Evolutionary conservation across 208 protist genomes (phyloP).

Genomic region (Polymyxa betae): DNA sequence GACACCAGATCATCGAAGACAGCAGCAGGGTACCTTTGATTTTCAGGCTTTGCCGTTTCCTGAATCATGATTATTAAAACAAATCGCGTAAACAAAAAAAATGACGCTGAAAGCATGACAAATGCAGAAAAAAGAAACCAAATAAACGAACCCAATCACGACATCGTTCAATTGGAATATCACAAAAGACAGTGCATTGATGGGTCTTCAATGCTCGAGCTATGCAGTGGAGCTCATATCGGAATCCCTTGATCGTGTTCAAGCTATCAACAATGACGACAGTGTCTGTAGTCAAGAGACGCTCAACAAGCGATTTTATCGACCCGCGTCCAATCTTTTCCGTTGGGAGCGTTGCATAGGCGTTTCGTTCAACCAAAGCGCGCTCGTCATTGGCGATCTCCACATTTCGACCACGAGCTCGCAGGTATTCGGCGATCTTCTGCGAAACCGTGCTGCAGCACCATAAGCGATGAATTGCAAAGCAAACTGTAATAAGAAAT

Average conservation of each 20-base stretch:
- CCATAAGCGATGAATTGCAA: neutral
- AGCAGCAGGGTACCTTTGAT: neutral
- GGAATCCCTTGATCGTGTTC: conserved; percentile 47
- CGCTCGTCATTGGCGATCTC: conserved; percentile 13
- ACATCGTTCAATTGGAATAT: conserved; percentile 29
- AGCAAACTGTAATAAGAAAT: neutral
- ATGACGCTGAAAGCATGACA: neutral
- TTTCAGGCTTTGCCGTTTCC: neutral
- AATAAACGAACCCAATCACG: conserved; percentile 13
- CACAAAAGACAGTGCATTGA: conserved; percentile 17
- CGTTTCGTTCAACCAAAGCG: neutral
- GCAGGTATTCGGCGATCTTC: neutral
- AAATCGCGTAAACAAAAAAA: no score
- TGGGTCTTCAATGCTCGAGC: neutral
- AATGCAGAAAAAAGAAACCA: neutral
- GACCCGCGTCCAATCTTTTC: neutral
- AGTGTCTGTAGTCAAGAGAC: neutral
- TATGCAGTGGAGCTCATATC: conserved; percentile 16
- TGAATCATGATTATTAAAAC: no score
- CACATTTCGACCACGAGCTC: neutral
- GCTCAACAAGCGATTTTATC: neutral
- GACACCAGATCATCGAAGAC: conserved; percentile 12
- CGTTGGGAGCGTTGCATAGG: neutral
- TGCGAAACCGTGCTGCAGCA: neutral
- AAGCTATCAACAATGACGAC: conserved; percentile 27